phyloP scores from a whole-genome alignment of 345 rosid species.

The Eucalyptus polyanthemos region DNA sequence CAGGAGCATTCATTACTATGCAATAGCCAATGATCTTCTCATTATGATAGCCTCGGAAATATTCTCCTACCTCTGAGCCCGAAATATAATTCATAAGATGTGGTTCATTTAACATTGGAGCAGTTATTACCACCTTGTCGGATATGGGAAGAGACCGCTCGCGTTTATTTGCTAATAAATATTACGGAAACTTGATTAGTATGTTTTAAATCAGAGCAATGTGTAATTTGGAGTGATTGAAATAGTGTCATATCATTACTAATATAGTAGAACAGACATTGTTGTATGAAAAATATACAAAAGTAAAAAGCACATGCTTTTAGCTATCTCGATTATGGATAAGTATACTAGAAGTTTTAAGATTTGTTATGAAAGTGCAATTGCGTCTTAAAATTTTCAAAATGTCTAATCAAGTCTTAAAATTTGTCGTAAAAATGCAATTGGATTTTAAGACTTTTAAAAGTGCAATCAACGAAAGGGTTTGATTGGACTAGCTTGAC shows the following conservation, averaged over 20 bases:
- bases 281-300: background rate
- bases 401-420: accelerated
- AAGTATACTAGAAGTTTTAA: no score
- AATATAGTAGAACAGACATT: background rate
- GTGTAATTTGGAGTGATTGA: background rate
- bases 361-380: no score
- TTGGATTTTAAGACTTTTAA: no score
- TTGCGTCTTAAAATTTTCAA: accelerated
- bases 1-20: background rate
- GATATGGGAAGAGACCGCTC: background rate
- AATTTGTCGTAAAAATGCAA: accelerated
- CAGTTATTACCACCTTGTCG: background rate
- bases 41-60: background rate
- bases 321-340: no score
- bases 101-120: background rate
- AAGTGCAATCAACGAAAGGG: no score
- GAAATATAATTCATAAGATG: background rate
- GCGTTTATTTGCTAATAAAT: background rate
- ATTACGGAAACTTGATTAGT: background rate
- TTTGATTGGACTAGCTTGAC: accelerated
- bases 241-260: background rate
- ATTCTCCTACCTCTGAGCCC: background rate
- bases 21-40: background rate
- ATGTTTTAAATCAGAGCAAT: background rate
- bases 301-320: no score